These are phyloP conservation scores for Phytopythium oedochilum DNA, from an alignment of 352 stramenopile genomes.

Conservation along the genomic window DNA sequence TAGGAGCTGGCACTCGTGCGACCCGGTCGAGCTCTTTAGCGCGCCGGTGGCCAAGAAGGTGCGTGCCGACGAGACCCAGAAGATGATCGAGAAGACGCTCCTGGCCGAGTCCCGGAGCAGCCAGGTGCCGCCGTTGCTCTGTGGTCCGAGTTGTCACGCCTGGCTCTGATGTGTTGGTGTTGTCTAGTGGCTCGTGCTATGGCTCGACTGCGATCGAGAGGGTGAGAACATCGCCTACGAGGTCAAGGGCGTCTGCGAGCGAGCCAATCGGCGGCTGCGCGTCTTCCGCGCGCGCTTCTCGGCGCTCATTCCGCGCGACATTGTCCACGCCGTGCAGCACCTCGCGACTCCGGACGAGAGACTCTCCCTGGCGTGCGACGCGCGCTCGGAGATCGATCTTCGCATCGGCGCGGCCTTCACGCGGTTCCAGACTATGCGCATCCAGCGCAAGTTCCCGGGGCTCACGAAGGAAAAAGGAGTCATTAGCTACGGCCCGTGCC, in stretches of 20 bases:
- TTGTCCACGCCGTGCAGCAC: conserved; percentile 86
- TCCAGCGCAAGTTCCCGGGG: conserved; percentile 79
- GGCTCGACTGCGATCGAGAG: conserved; percentile 99
- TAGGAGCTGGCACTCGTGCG: conserved; percentile 93
- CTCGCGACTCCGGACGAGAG: conserved; percentile 75
- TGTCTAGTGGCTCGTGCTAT: conserved; percentile 90
- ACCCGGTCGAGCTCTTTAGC: conserved; percentile 93
- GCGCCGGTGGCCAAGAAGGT: conserved; percentile 85
- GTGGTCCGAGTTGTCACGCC: not conserved
- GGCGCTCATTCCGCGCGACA: conserved; percentile 90
- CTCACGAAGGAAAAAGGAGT: conserved; percentile 81
- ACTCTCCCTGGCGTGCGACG: conserved; percentile 83
- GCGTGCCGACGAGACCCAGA: conserved; percentile 73
- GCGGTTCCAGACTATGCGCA: conserved; percentile 93
- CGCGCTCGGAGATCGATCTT: conserved; percentile 94
- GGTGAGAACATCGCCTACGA: conserved; percentile 99
- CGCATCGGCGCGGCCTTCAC: conserved; percentile 94
- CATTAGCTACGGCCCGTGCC: conserved; percentile 99
- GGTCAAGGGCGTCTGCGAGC: conserved; percentile 87
- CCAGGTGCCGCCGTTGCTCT: conserved; percentile 29
- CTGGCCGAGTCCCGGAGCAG: conserved; percentile 74
- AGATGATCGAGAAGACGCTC: conserved; percentile 90
- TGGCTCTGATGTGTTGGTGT: not conserved
- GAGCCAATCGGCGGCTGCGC: conserved; percentile 59
- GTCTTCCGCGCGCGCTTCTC: conserved; percentile 92